Base-by-base conservation (phyloP, 1,284 basidiomycete species). In the Cerrena zonata region DNA sequence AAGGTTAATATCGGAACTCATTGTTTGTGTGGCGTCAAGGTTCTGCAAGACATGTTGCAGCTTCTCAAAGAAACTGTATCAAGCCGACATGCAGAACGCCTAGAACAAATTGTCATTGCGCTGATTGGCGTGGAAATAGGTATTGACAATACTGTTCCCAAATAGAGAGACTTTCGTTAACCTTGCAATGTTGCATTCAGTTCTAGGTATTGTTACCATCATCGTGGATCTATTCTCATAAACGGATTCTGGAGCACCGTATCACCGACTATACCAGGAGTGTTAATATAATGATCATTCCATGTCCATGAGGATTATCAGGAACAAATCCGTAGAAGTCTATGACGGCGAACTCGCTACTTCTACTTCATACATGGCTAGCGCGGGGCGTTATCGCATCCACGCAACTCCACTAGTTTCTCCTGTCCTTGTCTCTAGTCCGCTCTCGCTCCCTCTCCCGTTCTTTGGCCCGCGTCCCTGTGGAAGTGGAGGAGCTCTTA, bases 31-130 rank as follows among this genome's bases (percentile, higher is more conserved):
- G 39, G 18, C 41, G 23, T 34, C 44, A 39, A 91, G 89, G 89
- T 97, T 52, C 72, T 98, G 37, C 94, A 98, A 76, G 94, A 98
- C 66, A 96, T 98, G 91, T 80, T 98, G 7, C 89, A 94, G 66
- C 78, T 98, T 48, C 75, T 98, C 45, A 97, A 97, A 70, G 94
- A 97, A 69, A 89, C 90, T 7, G 94, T 96, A 30, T 92, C 91
- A 21, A 91, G 85, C 55, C 82, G 84, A 60, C 94, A 98, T 61
- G 85, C 91, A 2, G 94, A 98, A 68, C 82, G 92, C 37, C 75
- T 98, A n/a, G 94, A 98, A 68, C 89, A 91, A 60, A 92, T 98
- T 56, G 91, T 98, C 58, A 96, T 98, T 56, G 83, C 85, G 47
- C 76, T 98, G 53, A 97, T 98, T 66, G 93, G 71, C 42, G 86